Conservation (phyloP, 192 early-diverging fungal species). For the Coemansia nantahalensis region DNA sequence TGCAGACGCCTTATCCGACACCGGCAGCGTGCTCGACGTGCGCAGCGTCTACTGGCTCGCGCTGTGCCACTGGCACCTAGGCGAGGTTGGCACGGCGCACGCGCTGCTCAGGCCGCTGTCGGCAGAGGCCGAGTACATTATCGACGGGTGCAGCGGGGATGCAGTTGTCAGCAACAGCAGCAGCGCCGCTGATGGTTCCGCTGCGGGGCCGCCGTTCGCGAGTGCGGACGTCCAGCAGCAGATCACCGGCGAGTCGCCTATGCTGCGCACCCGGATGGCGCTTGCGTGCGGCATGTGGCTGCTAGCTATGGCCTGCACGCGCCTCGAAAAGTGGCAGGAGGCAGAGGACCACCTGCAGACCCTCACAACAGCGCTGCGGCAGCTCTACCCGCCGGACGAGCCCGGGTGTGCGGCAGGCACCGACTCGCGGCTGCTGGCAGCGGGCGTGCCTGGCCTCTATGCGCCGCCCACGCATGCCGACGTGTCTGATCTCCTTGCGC, state of each 20-base stretch:
- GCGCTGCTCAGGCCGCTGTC: conserved; percentile 24
- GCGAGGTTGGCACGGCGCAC: conserved; percentile 36
- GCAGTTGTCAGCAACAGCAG: background rate
- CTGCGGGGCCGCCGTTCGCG: background rate
- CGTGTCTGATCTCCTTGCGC: conserved; percentile 38
- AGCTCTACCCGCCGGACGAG: conserved; percentile 25
- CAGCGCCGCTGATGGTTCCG: background rate
- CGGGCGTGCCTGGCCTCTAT: conserved; percentile 11
- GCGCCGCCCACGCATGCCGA: conserved; percentile 28
- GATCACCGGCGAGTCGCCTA: background rate
- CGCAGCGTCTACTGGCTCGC: conserved; percentile 52
- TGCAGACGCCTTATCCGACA: background rate
- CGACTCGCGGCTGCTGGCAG: conserved; percentile 11
- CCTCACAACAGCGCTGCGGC: conserved; percentile 12
- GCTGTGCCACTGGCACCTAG: conserved; percentile 50
- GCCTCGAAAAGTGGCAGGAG: conserved; percentile 53
- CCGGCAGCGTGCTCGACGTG: conserved; percentile 16
- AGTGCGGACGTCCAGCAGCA: background rate
- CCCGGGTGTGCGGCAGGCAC: conserved; percentile 10
- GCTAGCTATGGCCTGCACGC: conserved; percentile 39
- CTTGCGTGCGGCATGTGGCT: conserved; percentile 48
- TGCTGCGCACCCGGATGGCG: conserved; percentile 24
- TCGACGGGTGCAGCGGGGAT: conserved; percentile 15
- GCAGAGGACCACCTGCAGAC: conserved; percentile 44
- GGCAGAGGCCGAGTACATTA: conserved; percentile 30